A percentile compares a stretch with the other conserved stretches of the same genome.
phyloP scores from a whole-genome alignment of 2,329 filamentous ascomycete species.

The Verruconis gallopava region DNA sequence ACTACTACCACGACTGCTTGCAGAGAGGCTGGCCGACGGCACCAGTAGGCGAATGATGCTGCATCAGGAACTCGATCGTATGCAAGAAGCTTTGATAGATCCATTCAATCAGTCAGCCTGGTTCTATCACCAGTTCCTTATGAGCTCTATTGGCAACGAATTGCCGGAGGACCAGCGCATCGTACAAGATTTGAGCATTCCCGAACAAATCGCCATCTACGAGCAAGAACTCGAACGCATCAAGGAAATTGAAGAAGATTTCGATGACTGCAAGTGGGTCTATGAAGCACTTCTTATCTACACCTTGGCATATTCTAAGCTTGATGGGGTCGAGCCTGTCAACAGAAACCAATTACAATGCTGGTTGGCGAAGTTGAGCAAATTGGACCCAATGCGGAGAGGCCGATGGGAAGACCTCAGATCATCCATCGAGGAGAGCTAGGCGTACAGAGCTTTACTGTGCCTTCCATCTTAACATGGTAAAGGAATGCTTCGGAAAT shows the following conservation, averaged over 20 bases:
- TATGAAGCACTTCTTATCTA: constrained; percentile 78
- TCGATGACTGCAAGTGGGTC: constrained; percentile 69
- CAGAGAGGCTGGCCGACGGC: constrained; percentile 54
- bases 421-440: constrained; percentile 30
- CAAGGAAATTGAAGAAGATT: constrained; percentile 53
- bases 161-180: constrained; percentile 43
- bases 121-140: constrained; percentile 89
- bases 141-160: constrained; percentile 50
- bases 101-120: constrained; percentile 92
- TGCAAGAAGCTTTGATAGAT: constrained; percentile 69
- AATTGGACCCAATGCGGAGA: constrained; percentile 59
- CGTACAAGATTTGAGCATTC: constrained; percentile 45
- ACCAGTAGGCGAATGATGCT: constrained; percentile 54
- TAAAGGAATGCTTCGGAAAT: constrained; percentile 60
- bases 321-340: constrained; percentile 27
- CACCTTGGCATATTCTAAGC: constrained; percentile 46
- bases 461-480: constrained; percentile 37
- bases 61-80: constrained; percentile 61
- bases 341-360: constrained; percentile 32
- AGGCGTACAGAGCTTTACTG: no score
- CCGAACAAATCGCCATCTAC: constrained; percentile 54
- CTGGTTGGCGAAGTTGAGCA: constrained; percentile 51
- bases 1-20: constrained; percentile 63
- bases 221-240: constrained; percentile 61
- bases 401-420: constrained; percentile 66